Base-by-base conservation (phyloP, 176 grass and related monocot genomes). In the Rhynchospora breviuscula region DNA sequence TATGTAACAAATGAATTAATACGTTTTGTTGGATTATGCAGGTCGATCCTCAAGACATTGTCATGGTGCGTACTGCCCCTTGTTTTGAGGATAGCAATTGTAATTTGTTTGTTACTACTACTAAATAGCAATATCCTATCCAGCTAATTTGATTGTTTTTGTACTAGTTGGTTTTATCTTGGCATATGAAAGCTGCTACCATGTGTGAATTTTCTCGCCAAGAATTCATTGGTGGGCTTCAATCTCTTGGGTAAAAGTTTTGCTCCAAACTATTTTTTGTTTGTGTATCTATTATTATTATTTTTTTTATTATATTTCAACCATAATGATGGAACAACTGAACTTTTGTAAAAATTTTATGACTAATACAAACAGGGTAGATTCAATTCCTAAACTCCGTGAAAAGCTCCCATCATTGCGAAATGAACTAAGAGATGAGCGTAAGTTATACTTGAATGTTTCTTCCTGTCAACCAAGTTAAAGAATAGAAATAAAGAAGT, bases 141-240 rank as follows among this genome's bases (percentile, higher is more conserved):
- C 63, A 67, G 61, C 57, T 61, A 77, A n/a, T 71, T 25, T 83
- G 35, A 33, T 63, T 31, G 78, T 23, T 86, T 59, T 61, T 84
- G 17, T 66, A 86, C 83, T 90, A 99, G 97, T 92, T 99, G 92
- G 97, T 96, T 83, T 89, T 99, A 88, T 99, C 93, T 74, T 99
- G 93, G 97, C 97, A 99, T 87, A 99, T 99, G 97, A 99, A 96
- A 91, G 97, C 97, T 52, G 93, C 89, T 59, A 99, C 97, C 74
- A 99, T 99, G 97, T 99, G 97, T 90, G 97, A 99, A 88, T 99
- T 99, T 79, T 91, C 94, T 81, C 83, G 35, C 59, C 92, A 97
- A 77, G 94, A 97, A 86, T 97, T 97, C 79, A 80, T 92, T 85
- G 84, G 89, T 88, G 94, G 94, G 63, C 65, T 97, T 53, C 97